Evolutionary conservation across 768 basidiomycete species (phyloP), one percentile per base, ranked within the genome.

Genomic region (Russula olivacea): DNA sequence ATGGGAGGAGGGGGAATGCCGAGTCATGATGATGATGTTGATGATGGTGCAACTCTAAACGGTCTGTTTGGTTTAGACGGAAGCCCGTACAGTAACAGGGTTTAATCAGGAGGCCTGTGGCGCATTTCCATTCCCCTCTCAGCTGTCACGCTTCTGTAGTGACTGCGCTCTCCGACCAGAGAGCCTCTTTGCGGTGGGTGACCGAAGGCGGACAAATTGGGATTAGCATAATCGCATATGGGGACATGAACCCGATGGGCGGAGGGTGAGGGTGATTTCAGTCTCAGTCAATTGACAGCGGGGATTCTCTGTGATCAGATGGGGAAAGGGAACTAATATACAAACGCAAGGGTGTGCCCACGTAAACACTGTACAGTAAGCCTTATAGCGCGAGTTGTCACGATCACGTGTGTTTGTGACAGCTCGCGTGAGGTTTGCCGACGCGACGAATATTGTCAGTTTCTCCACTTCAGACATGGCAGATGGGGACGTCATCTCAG

Each of bases 401-500:
- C 63, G 14, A 10, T 49, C 63, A 64, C 54, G 63, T 64, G 63
- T 0, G 7, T 21, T 0, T 30, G 63, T 64, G 63, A 64, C 63
- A 4, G 14, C 1, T 52, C 49, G 50, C 41, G 56, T n/a, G 19
- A 21, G 2, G 21, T 28, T 6, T 34, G 6, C 25, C 11, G 38
- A 30, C 49, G 25, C 21, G 23, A 36, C 34, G 23, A 55, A 43
- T 34, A 25, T 19, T 14, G 12, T 36, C 36, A 36, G 3, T 19
- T 11, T 11, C 21, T 43, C 52, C 40, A 56, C 36, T 7, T n/a
- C 49, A 55, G 25, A 21, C 32, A 74, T 73, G 71, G 64, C 68
- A 34, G 58, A 67, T 15, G 71, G 68, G 55, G 74, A 73, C 53
- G 67, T 59, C 9, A 69, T 74, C 32, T 71, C 69, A 1, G 58